Conservation (phyloP, 1,284 basidiomycete genomes). For the Trametes pubescens region DNA sequence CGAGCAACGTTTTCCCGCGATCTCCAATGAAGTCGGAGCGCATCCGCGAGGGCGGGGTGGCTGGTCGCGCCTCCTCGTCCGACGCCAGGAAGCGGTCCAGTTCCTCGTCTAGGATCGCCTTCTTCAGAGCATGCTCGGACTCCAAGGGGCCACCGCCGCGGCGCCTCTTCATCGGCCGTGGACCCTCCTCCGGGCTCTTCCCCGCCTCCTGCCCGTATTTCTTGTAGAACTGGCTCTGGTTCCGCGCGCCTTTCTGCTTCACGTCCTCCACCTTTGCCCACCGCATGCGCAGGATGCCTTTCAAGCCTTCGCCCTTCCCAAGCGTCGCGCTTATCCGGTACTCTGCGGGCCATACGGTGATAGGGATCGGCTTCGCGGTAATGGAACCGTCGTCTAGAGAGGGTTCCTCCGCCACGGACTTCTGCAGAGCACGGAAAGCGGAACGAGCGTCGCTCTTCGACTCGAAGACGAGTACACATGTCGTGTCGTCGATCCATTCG, state of each 20-base stretch:
- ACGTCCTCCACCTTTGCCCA: conserved; percentile 75
- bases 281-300: conserved; percentile 70
- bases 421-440: conserved; percentile 60
- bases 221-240: conserved; percentile 76
- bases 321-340: conserved; percentile 74
- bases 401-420: conserved; percentile 55
- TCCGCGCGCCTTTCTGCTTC: conserved; percentile 75
- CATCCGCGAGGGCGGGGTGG: conserved; percentile 68
- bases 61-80: conserved; percentile 46
- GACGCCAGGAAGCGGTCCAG: conserved; percentile 68
- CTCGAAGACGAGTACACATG: conserved; percentile 78
- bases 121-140: conserved; percentile 45
- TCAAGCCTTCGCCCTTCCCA: conserved; percentile 68
- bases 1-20: conserved; percentile 58
- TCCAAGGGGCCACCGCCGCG: conserved; percentile 41
- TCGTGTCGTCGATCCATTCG: conserved; percentile 83
- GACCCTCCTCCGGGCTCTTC: conserved; percentile 54
- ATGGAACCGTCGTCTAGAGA: conserved; percentile 62
- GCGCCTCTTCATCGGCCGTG: conserved; percentile 47
- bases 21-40: conserved; percentile 65
- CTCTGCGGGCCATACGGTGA: conserved; percentile 79
- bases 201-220: conserved; percentile 73
- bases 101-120: conserved; percentile 61
- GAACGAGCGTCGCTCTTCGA: conserved; percentile 58
- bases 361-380: conserved; percentile 70